Base-by-base conservation (phyloP, 805 yeast species). In the Komagataella populi region DNA sequence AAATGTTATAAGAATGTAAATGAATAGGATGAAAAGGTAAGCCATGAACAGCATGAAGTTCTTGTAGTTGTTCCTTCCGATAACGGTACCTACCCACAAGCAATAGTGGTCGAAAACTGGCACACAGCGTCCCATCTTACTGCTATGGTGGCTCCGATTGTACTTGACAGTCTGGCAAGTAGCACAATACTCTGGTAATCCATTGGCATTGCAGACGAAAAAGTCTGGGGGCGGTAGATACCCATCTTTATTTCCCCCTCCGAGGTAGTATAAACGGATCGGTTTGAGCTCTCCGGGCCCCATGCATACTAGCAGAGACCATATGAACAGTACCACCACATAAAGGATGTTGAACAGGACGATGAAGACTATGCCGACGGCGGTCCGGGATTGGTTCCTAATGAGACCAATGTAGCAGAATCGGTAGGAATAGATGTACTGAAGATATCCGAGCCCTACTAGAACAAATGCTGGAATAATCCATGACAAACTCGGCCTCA, bases 71-170 rank as follows among this genome's bases (percentile, higher is more conserved):
- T 68, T 63, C 53, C 76, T 74, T 0, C 96, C 96, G 47, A 90
- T 77, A 4, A 80, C 77, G 0, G 73, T 62, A 1, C 95, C 95
- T 0, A 91, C 64, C 83, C 87, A 88, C 0, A 79, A 60, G 62
- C 98, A 90, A 59, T 73, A 83, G 63, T 90, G 98, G 64, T 90
- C 98, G 71, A 86, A 84, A 52, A 75, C 71, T 0, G 86, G 80
- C 0, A 89, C 79, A 60, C 95, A 87, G 22, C 64, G 60, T 2
- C 72, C 73, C 50, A 67, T 50, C 49, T 74, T 70, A 3, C 76
- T 70, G 45, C 89, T 82, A 60, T 87, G 96, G 56, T 80, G 91
- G 0, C 85, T 63, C 50, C 96, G 70, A 23, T 78, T 75, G 1
- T 82, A 72, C 59, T 86, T 87, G 30, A 86, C 64, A 4, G 83